These are phyloP conservation scores for Exophiala lecanii-corni DNA, from an alignment of 2,329 filamentous ascomycete genomes.

Conservation along the genomic window DNA sequence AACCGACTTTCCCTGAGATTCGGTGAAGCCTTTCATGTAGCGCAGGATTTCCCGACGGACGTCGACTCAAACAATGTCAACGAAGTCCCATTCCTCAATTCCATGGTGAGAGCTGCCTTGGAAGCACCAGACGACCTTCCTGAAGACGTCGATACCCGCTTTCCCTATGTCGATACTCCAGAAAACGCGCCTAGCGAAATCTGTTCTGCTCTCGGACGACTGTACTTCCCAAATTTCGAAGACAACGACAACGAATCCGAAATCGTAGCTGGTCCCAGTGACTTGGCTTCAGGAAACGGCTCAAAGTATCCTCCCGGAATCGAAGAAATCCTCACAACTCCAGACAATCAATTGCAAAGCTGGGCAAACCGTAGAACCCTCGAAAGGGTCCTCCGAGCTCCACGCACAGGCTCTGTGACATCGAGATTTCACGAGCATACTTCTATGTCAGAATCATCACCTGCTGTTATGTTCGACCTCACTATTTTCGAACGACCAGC, in stretches of 20 bases:
- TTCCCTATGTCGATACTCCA: too few species aligned
- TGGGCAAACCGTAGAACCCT: too few species aligned
- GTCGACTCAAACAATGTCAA: not conserved
- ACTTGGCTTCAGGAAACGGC: not conserved
- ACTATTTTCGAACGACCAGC: not conserved
- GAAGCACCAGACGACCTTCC: not conserved
- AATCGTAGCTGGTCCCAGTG: too few species aligned
- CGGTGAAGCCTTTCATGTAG: not conserved
- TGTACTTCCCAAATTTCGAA: too few species aligned
- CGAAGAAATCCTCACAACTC: constrained; percentile 1
- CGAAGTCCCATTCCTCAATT: not conserved
- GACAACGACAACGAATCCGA: too few species aligned
- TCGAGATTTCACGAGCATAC: too few species aligned
- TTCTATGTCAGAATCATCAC: too few species aligned
- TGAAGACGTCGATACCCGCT: too few species aligned
- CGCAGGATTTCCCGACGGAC: not conserved
- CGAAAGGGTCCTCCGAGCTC: too few species aligned
- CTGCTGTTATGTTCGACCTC: not conserved
- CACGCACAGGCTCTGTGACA: too few species aligned
- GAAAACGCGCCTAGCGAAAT: too few species aligned
- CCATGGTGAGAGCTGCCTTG: not conserved
- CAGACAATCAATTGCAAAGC: not conserved
- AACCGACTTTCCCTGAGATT: not conserved
- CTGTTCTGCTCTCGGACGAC: too few species aligned
- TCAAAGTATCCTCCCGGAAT: not conserved